These are phyloP conservation scores for Zygosaccharomyces pseudobailii DNA, from an alignment of 1,139 yeast species.

Conservation along the genomic window DNA sequence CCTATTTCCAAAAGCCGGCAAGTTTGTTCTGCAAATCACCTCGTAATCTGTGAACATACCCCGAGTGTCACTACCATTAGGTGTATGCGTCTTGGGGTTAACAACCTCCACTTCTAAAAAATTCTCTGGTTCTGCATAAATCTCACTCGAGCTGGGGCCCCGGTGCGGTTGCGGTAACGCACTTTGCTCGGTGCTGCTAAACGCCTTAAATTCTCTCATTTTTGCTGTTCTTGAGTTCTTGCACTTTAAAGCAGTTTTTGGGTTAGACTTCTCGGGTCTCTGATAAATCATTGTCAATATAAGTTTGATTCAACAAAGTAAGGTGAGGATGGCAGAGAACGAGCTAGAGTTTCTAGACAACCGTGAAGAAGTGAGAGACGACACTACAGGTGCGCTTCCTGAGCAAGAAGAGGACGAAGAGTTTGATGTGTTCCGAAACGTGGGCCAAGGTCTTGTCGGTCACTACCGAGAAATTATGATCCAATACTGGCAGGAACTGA, in stretches of 20 bases:
- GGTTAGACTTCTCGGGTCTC: not conserved
- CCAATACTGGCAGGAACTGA: constrained; percentile 95
- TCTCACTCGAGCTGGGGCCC: constrained; percentile 70
- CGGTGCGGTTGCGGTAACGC: constrained; percentile 33
- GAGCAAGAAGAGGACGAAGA: constrained; percentile 37
- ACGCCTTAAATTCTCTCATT: constrained; percentile 29
- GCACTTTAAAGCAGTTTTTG: not conserved
- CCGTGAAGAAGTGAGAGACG: not conserved
- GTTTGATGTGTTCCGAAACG: constrained; percentile 79
- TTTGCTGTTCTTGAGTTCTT: not conserved
- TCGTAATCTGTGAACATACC: constrained; percentile 88
- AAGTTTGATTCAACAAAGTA: not conserved
- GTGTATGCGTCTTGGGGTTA: constrained; percentile 36
- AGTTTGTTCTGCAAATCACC: constrained; percentile 76
- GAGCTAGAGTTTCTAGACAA: not conserved
- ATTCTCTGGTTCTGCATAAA: constrained; percentile 93
- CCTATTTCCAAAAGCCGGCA: constrained; percentile 76
- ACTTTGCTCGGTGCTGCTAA: constrained; percentile 28
- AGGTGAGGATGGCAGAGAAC: not conserved
- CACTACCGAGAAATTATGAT: constrained; percentile 82
- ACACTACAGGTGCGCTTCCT: not conserved
- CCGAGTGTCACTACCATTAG: constrained; percentile 61
- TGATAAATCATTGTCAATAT: not conserved
- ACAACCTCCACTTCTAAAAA: constrained; percentile 83
- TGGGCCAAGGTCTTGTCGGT: constrained; percentile 87